Percentiles rank a stretch among this genome's conserved stretches.
Conservation (phyloP, 148 eudicot genomes). For the Rhododendron ovatum region DNA sequence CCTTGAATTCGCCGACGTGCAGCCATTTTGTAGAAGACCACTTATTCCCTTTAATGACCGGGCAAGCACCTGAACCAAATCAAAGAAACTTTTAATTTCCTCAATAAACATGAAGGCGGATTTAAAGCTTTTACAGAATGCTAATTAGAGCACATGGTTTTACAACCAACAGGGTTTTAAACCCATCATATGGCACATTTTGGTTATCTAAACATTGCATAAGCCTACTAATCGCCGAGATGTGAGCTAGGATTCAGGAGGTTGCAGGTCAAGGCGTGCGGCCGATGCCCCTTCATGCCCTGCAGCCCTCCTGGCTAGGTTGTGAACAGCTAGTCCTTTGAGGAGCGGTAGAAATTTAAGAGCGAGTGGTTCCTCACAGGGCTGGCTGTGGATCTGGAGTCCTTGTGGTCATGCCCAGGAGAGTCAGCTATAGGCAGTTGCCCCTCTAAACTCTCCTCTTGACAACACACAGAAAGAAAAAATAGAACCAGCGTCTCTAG, state of each 20-base stretch:
- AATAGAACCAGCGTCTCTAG: neutral
- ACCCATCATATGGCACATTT: neutral
- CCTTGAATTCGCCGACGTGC: constrained; percentile 52
- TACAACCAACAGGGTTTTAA: neutral
- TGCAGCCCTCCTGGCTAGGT: too few relatives aligned
- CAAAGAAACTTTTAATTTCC: neutral
- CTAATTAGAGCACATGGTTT: neutral
- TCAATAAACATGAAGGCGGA: neutral
- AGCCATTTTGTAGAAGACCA: constrained; percentile 91
- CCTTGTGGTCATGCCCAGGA: too few relatives aligned
- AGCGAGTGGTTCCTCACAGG: too few relatives aligned
- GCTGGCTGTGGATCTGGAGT: too few relatives aligned
- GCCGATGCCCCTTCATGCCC: too few relatives aligned
- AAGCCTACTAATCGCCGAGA: too few relatives aligned
- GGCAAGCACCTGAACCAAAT: constrained; percentile 54
- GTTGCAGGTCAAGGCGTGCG: too few relatives aligned
- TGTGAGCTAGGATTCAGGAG: too few relatives aligned
- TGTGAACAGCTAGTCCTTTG: too few relatives aligned
- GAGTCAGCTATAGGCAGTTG: too few relatives aligned
- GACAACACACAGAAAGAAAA: neutral
- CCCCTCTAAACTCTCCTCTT: neutral
- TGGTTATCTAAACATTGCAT: too few relatives aligned
- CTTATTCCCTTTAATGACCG: constrained; percentile 72
- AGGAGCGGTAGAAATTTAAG: too few relatives aligned
- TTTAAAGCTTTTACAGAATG: neutral